A percentile compares a stretch with the other conserved stretches of the same genome.
phyloP scores from a whole-genome alignment of 371 early-diverging fungal genomes.

The Haplosporangium sp. region DNA sequence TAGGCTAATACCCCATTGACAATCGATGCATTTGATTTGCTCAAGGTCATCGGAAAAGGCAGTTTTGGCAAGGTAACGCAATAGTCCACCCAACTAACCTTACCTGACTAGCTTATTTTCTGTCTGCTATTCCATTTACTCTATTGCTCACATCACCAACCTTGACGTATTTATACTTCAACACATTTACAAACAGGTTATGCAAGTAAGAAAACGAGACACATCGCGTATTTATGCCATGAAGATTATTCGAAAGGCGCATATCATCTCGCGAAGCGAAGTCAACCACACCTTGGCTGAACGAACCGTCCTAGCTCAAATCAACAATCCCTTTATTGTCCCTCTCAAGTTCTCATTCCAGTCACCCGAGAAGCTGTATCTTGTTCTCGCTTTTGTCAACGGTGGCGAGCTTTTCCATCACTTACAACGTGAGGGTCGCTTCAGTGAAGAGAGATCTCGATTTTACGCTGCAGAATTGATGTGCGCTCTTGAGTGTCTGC shows the following conservation, averaged over 20 bases:
- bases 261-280: conserved; percentile 92
- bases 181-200: conserved; percentile 64
- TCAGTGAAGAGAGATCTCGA: conserved; percentile 73
- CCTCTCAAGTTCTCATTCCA: conserved; percentile 92
- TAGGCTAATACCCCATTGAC: conserved; percentile 74
- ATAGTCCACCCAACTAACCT: no score
- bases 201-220: conserved; percentile 95
- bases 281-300: conserved; percentile 92
- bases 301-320: conserved; percentile 86
- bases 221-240: conserved; percentile 97
- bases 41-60: conserved; percentile 96
- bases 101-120: no score
- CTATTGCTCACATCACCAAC: background rate
- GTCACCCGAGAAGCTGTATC: conserved; percentile 87
- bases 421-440: conserved; percentile 83
- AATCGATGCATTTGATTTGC: conserved; percentile 93
- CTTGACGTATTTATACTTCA: no score
- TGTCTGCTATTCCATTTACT: no score
- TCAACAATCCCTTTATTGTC: conserved; percentile 90
- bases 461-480: conserved; percentile 83
- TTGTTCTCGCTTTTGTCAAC: conserved; percentile 92
- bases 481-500: conserved; percentile 89
- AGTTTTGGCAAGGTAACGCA: conserved; percentile 91
- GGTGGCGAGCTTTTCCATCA: conserved; percentile 97
- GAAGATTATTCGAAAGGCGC: conserved; percentile 96